Conservation (phyloP, 305 asterid species). For the Solanum hybrid region DNA sequence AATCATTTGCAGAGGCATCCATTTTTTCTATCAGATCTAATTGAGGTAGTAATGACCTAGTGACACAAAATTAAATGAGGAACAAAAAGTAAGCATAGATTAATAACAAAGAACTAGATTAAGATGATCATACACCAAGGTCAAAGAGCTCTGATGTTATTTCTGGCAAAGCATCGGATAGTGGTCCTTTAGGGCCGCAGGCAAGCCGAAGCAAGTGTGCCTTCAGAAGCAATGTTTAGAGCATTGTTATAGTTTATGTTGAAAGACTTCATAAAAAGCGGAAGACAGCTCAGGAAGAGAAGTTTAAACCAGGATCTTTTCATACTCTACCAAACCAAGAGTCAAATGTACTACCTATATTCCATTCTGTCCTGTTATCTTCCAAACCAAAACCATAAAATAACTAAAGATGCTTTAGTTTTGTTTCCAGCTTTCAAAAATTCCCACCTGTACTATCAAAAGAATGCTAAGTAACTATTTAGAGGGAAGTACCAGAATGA, state of each 20-base stretch:
- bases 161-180: slow-evolving; percentile 72
- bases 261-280: neutral
- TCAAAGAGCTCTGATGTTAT: slow-evolving; percentile 70
- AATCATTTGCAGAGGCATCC: neutral
- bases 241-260: slow-evolving; percentile 9
- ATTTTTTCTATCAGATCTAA: neutral
- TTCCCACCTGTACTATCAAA: neutral
- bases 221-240: slow-evolving; percentile 33
- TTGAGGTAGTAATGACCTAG: neutral
- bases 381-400: slow-evolving; percentile 2
- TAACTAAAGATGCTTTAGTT: neutral
- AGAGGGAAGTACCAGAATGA: slow-evolving; percentile 59
- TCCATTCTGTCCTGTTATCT: neutral
- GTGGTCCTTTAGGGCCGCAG: slow-evolving; percentile 75
- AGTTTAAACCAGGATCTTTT: neutral
- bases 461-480: neutral
- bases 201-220: slow-evolving; percentile 92
- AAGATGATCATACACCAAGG: slow-evolving; percentile 56
- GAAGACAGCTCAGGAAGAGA: neutral
- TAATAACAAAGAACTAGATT: slow-evolving; percentile 8
- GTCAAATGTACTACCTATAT: neutral
- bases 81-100: neutral
- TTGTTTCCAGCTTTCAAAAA: neutral
- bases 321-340: neutral
- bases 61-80: slow-evolving; percentile 4